Conservation (phyloP, 1,139 yeast genomes). For the Wickerhamomyces sp. region DNA sequence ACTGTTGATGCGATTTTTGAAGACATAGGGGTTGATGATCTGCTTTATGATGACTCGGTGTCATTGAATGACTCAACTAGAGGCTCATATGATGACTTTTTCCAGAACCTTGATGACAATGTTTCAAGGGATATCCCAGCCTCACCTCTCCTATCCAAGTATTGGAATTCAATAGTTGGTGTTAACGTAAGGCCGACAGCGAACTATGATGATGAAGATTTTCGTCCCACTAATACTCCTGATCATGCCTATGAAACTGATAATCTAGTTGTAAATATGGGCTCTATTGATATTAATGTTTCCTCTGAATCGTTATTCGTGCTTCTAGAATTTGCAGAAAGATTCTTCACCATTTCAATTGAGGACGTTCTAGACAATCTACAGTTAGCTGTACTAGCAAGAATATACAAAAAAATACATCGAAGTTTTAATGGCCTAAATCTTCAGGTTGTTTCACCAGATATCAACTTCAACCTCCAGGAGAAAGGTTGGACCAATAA, state of each 20-base stretch:
- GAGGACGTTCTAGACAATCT: constrained; percentile 56
- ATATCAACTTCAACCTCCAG: constrained; percentile 22
- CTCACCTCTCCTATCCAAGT: background rate
- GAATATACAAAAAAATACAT: constrained; percentile 35
- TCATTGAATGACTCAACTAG: background rate
- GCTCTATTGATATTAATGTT: constrained; percentile 35
- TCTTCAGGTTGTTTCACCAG: constrained; percentile 48
- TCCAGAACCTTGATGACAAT: constrained; percentile 16
- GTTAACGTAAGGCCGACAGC: constrained; percentile 29
- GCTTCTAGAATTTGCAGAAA: constrained; percentile 31
- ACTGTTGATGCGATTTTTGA: constrained; percentile 38
- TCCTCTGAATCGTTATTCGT: constrained; percentile 35
- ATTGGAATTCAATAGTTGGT: constrained; percentile 17
- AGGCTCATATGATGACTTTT: constrained; percentile 6
- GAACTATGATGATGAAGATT: constrained; percentile 40
- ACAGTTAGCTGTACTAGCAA: constrained; percentile 55
- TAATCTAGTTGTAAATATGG: constrained; percentile 50
- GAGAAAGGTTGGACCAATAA: constrained; percentile 1
- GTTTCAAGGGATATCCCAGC: too few relatives aligned
- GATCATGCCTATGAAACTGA: constrained; percentile 50
- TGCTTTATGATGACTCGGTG: background rate
- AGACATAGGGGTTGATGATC: constrained; percentile 22
- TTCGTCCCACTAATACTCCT: constrained; percentile 37
- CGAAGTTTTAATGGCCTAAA: constrained; percentile 39
- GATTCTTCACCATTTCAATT: constrained; percentile 36